Percentiles rank a stretch among this genome's conserved stretches.
These are phyloP conservation scores for Astraeus odoratus DNA, from an alignment of 768 basidiomycete genomes.

Conservation along the genomic window DNA sequence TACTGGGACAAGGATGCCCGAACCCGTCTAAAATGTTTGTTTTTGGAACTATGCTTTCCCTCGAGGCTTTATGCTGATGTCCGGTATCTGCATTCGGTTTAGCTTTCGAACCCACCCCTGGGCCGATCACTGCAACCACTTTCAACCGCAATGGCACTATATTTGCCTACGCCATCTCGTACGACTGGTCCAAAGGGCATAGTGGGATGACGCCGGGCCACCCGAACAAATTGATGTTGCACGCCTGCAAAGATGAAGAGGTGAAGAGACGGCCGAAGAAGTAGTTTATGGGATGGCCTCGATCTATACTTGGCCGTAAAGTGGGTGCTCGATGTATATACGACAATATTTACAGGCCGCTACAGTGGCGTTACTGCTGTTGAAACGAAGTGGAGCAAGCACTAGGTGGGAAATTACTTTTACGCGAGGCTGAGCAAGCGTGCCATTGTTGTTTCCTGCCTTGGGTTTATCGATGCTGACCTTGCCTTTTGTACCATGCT, in stretches of 20 bases:
- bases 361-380: too few species aligned
- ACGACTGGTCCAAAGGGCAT: conserved; percentile 93
- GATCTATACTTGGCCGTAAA: too few species aligned
- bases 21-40: conserved; percentile 79
- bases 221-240: conserved; percentile 78
- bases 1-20: conserved; percentile 95
- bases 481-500: not conserved
- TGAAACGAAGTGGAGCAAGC: too few species aligned
- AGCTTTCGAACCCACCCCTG: conserved; percentile 71
- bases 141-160: conserved; percentile 88
- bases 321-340: not conserved
- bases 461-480: too few species aligned
- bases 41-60: not conserved
- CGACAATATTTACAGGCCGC: too few species aligned
- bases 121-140: conserved; percentile 70
- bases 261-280: conserved; percentile 56
- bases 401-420: too few species aligned
- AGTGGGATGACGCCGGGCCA: conserved; percentile 66
- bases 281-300: conserved; percentile 11
- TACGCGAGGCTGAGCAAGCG: too few species aligned
- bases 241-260: conserved; percentile 83
- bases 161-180: conserved; percentile 88
- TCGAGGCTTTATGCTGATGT: not conserved
- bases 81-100: conserved; percentile 3
- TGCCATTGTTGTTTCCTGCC: too few species aligned